Conservation (phyloP, 1,139 yeast species). For the Suhomyces anneliseae region DNA sequence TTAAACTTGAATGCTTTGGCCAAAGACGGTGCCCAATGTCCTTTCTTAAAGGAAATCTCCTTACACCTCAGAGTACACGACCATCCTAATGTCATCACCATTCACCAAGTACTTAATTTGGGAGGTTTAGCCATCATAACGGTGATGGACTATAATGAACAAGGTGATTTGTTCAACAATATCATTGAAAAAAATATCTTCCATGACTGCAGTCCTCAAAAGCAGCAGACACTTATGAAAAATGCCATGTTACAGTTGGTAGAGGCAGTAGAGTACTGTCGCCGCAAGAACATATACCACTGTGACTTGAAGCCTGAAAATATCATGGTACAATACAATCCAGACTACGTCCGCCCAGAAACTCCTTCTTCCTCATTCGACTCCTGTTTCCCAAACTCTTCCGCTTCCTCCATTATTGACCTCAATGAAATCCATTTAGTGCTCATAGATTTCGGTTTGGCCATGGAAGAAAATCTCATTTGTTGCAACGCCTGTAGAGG, state of each 20-base stretch:
- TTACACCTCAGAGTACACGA: conserved; percentile 72
- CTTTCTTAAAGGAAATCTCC: conserved; percentile 64
- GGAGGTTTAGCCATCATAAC: conserved; percentile 60
- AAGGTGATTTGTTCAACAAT: conserved; percentile 78
- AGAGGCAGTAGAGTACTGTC: conserved; percentile 72
- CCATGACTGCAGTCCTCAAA: conserved; percentile 34
- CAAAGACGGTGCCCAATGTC: conserved; percentile 42
- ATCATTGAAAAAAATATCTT: conserved; percentile 70
- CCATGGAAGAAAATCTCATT: conserved; percentile 58
- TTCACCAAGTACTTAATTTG: conserved; percentile 68
- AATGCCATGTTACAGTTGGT: conserved; percentile 73
- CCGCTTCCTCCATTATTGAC: conserved; percentile 28
- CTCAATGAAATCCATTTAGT: conserved; percentile 59
- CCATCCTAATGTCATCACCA: conserved; percentile 76
- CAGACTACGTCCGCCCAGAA: conserved; percentile 23
- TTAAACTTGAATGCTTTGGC: conserved; percentile 46
- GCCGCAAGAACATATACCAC: conserved; percentile 66
- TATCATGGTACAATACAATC: conserved; percentile 53
- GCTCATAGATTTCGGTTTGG: conserved; percentile 85
- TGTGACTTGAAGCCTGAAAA: conserved; percentile 94
- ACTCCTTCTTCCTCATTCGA: not conserved
- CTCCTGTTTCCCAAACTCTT: not conserved
- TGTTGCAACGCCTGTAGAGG: conserved; percentile 82
- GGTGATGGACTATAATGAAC: conserved; percentile 79
- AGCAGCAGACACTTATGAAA: conserved; percentile 51